These are phyloP conservation scores for Thalassia testudinum DNA, from an alignment of 116 monocot genomes.

Conservation along the genomic window DNA sequence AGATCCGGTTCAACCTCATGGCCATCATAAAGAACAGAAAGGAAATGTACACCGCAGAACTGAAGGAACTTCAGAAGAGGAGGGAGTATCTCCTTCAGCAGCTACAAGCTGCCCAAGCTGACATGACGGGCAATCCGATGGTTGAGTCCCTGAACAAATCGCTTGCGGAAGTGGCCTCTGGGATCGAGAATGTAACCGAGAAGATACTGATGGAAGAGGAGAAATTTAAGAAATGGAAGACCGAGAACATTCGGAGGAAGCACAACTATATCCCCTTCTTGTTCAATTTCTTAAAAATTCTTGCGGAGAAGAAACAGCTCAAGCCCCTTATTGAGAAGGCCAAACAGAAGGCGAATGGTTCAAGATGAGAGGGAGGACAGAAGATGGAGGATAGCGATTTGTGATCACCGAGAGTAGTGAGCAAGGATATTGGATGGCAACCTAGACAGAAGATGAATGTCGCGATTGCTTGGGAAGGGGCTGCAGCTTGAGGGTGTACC, in stretches of 20 bases:
- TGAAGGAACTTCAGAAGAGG: constrained; percentile 87
- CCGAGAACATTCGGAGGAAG: constrained; percentile 88
- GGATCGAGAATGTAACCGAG: constrained; percentile 56
- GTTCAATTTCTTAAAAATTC: constrained; percentile 91
- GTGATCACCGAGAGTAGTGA: too few relatives aligned
- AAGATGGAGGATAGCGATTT: too few relatives aligned
- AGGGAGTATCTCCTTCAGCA: constrained; percentile 68
- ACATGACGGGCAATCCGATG: constrained; percentile 6
- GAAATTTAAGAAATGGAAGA: constrained; percentile 96
- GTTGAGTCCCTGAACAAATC: constrained; percentile 42
- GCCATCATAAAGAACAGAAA: constrained; percentile 87
- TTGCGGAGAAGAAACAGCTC: constrained; percentile 93
- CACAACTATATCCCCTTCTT: constrained; percentile 96
- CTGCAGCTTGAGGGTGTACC: too few relatives aligned
- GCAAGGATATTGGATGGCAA: too few relatives aligned
- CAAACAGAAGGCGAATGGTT: constrained; percentile 39
- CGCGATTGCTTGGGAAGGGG: too few relatives aligned
- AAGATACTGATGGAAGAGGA: constrained; percentile 96
- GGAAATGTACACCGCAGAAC: constrained; percentile 69
- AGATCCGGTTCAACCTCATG: constrained; percentile 94
- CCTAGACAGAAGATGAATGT: too few relatives aligned
- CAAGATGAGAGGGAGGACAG: too few relatives aligned
- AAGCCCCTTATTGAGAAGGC: constrained; percentile 97
- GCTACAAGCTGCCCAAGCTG: constrained; percentile 18
- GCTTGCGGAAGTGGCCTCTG: constrained; percentile 53